Base-by-base conservation (phyloP, 352 stramenopile genomes). In the Globisporangium paroecandrum region DNA sequence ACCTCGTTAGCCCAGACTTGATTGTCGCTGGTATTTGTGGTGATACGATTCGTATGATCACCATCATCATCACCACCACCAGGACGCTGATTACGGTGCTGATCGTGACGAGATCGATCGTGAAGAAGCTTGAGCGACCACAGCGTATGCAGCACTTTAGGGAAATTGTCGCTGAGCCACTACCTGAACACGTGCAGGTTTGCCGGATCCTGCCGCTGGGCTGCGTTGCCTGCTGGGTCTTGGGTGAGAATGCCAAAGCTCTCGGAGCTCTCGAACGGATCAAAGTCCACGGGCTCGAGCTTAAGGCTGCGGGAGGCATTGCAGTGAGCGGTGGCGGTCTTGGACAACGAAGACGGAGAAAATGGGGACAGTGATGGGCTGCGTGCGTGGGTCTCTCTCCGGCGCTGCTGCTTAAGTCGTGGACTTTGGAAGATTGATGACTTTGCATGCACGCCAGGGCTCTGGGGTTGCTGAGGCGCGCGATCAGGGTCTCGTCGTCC, bases 241-340 rank as follows among this genome's bases (percentile, higher is more conserved):
- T 58, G 53, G 53, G 41, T 41, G 13, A 58, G 53, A 13, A 58
- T 38, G 10, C n/a, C 8, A 15, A 54, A 62, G 22, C 57, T 53
- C 34, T 62, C 57, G 4, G 36, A 62, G 57, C 34, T 12, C 57
- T 62, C 34, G 13, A 62, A 53, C 12, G 57, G 57, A 24, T 53
- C 36, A n/a, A 62, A 54, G 12, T 53, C 57, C 13, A 62, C 57
- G n/a, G 34, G 10, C n/a, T 53, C 34, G n/a, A 62, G 13, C 34
- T 24, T 25, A 4, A 13, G 1, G 34, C 34, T 41, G 34, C 2
- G 34, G 0, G 34, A 10, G 34, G 34, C 34, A 13, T 41, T 10
- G 24, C 4, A 34, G 4, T 5, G 53, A 58, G 53, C 12, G 13
- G 49, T 8, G 12, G 49, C 8, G 24, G 12, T 29, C 53, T 58